Conservation (phyloP, 1,284 basidiomycete species). For the Leccinum discolor region DNA sequence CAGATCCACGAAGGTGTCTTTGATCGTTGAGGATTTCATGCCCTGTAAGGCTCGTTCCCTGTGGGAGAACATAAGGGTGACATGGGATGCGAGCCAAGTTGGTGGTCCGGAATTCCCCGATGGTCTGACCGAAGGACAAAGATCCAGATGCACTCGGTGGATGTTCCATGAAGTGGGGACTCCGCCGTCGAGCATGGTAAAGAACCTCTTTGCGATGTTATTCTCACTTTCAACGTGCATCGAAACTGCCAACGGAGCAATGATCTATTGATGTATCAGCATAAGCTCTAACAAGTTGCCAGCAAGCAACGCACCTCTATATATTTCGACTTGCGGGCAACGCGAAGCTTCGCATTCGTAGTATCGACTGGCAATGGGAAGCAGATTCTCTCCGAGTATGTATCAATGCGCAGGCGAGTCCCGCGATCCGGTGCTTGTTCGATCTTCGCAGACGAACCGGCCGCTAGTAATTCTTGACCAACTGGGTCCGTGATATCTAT, state of each 20-base stretch:
- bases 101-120: conserved; percentile 7
- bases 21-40: neutral
- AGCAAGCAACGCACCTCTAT: conserved; percentile 43
- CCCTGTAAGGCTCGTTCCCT: conserved; percentile 15
- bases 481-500: conserved; percentile 24
- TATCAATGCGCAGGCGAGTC: conserved; percentile 16
- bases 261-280: conserved; percentile 25
- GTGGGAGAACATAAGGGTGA: conserved; percentile 34
- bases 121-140: conserved; percentile 34
- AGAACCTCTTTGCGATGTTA: conserved; percentile 34
- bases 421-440: conserved; percentile 8
- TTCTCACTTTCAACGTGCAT: conserved; percentile 14
- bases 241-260: conserved; percentile 26
- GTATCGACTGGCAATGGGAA: conserved; percentile 37
- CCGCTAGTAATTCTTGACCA: conserved; percentile 15
- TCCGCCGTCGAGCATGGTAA: conserved; percentile 21
- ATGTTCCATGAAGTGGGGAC: conserved; percentile 38
- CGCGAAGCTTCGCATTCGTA: conserved; percentile 36
- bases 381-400: conserved; percentile 14
- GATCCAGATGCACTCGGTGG: conserved; percentile 41
- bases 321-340: conserved; percentile 54
- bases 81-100: conserved; percentile 34
- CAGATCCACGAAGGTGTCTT: conserved; percentile 29
- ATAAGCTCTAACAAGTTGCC: neutral
- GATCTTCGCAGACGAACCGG: conserved; percentile 22